Percentiles rank a stretch among this genome's conserved stretches.
Evolutionary conservation across 75 land plant species (phyloP).

Genomic region (Pinus albicaulis): DNA sequence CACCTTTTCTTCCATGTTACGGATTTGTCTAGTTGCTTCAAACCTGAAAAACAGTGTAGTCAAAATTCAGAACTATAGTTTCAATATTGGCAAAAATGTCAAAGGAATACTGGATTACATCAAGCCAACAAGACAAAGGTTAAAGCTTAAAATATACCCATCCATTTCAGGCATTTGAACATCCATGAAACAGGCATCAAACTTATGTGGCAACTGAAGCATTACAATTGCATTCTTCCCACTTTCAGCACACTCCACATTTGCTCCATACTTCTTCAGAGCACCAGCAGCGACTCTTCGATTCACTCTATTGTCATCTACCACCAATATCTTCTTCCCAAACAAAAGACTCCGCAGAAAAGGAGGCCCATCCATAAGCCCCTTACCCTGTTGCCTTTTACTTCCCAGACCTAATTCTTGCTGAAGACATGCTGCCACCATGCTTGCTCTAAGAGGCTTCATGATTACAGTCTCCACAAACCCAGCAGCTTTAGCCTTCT

Average conservation of each 20-base stretch:
- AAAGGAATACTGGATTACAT: neutral
- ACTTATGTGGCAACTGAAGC: slow-evolving; percentile 56
- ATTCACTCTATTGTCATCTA: slow-evolving; percentile 68
- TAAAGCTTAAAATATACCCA: slow-evolving; percentile 36
- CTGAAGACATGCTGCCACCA: slow-evolving; percentile 50
- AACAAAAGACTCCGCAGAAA: slow-evolving; percentile 33
- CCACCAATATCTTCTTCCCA: slow-evolving; percentile 61
- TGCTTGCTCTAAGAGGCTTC: slow-evolving; percentile 70
- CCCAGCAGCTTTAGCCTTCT: slow-evolving; percentile 42
- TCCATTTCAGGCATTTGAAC: slow-evolving; percentile 85
- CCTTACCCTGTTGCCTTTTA: slow-evolving; percentile 24
- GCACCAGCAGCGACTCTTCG: slow-evolving; percentile 67
- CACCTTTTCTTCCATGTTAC: slow-evolving; percentile 39
- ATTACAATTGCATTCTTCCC: slow-evolving; percentile 53
- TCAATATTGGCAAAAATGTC: neutral
- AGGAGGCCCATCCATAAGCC: slow-evolving; percentile 12
- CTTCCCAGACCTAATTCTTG: slow-evolving; percentile 46
- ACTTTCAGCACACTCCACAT: slow-evolving; percentile 65
- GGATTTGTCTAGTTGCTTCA: slow-evolving; percentile 78
- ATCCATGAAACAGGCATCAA: slow-evolving; percentile 82
- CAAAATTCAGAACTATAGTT: neutral
- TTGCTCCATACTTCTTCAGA: slow-evolving; percentile 64
- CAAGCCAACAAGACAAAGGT: neutral
- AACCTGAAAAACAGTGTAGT: slow-evolving; percentile 47
- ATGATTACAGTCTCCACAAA: slow-evolving; percentile 53